These are phyloP conservation scores for Fusarium sp. DNA, from an alignment of 2,329 filamentous ascomycete genomes.

Conservation along the genomic window DNA sequence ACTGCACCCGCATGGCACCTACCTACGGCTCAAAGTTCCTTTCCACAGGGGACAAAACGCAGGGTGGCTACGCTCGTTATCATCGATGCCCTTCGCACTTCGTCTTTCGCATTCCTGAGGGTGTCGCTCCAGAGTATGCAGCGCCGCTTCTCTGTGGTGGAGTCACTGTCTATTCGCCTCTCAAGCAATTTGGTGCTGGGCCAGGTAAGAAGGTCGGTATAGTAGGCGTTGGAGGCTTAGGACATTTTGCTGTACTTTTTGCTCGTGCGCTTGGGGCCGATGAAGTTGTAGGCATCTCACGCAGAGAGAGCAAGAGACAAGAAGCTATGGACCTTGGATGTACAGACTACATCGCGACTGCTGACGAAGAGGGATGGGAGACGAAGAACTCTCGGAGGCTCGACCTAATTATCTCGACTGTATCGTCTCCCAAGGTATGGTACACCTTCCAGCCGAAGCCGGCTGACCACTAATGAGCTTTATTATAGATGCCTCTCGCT, in stretches of 20 bases:
- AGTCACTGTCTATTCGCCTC: slow-evolving; percentile 77
- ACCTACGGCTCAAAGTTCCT: slow-evolving; percentile 67
- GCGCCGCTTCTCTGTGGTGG: slow-evolving; percentile 87
- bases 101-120: slow-evolving; percentile 77
- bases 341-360: slow-evolving; percentile 63
- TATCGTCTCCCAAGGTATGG: slow-evolving; percentile 58
- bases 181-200: slow-evolving; percentile 55
- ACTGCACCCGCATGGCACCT: slow-evolving; percentile 67
- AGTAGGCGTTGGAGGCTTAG: slow-evolving; percentile 71
- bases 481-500: slow-evolving; percentile 33
- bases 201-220: slow-evolving; percentile 72
- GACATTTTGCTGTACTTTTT: slow-evolving; percentile 72
- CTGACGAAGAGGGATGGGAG: slow-evolving; percentile 61
- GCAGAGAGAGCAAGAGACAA: slow-evolving; percentile 61
- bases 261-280: slow-evolving; percentile 71
- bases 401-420: slow-evolving; percentile 76
- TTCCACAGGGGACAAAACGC: slow-evolving; percentile 63
- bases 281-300: slow-evolving; percentile 64
- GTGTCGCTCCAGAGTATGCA: slow-evolving; percentile 65
- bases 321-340: slow-evolving; percentile 64
- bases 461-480: too few species aligned
- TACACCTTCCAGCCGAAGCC: too few species aligned
- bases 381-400: slow-evolving; percentile 63
- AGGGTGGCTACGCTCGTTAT: slow-evolving; percentile 61
- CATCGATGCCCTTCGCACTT: slow-evolving; percentile 38